Evolutionary conservation across 2,329 filamentous ascomycete genomes (phyloP), one percentile per base, ranked within the genome.

Genomic region (Penicillium paneum): DNA sequence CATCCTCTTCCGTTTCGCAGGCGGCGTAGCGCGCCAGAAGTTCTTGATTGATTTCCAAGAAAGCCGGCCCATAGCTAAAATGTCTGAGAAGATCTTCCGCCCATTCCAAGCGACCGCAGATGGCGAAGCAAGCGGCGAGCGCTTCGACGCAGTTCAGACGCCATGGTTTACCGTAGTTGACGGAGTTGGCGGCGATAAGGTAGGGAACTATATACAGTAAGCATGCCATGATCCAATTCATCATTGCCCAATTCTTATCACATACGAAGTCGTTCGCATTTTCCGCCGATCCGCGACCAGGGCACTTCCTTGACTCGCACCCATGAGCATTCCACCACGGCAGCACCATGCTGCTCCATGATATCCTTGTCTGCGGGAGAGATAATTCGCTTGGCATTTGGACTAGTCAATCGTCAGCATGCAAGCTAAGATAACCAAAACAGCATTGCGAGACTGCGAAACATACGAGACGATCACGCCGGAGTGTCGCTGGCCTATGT

Each of bases 251-350:
- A 35, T 8, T 15, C 21, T 12, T 36, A 31, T 13, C 44, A 67
- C 75, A 49, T 73, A 79, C 77, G 78, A 60, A 97, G 74, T 50
- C 94, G 81, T 78, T 96, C 91, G 73, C 92, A 96, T 73, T 92
- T 94, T 24, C 94, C 94, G 28, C 94, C 94, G 55, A 99, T 96
- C 63, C 89, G 89, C 55, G 80, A 81, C 85, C 93, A 99, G 49
- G 93, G 92, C 5, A 99, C 86, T 74, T 99, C 94, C 44, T 89
- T 82, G 8, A 95, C 90, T 56, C 94, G 82, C 3, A 95, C 95
- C 94, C 94, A 99, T 24, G 90, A 96, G 69, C 92, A 96, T 77
- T 99, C 94, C 17, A 99, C 94, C 3, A 99, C 94, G 3, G 94
- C 94, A 19, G 92, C 93, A 60, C 94, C 94, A 69, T 90, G 89